Evolutionary conservation across 768 basidiomycete genomes (phyloP).

Genomic region (Tulasnella sp.): DNA sequence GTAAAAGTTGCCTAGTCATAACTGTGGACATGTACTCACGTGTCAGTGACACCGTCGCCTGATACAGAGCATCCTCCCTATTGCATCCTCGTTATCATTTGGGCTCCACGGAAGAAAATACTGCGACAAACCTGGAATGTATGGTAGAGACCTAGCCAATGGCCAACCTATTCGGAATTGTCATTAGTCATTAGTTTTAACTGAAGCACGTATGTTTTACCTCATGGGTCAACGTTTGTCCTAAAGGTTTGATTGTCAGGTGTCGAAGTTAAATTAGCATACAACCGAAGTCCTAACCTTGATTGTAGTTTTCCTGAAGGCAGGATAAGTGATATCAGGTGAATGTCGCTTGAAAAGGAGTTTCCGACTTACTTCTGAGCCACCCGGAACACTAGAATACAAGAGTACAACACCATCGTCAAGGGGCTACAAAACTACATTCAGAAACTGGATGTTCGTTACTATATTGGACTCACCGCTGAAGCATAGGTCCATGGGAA

Average conservation of each 20-base stretch:
- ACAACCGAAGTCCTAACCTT: background rate
- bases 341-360: too few relatives aligned
- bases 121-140: too few relatives aligned
- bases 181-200: too few relatives aligned
- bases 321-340: too few relatives aligned
- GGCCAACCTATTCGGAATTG: background rate
- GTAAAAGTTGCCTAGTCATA: too few relatives aligned
- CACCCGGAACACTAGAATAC: constrained; percentile 26
- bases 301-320: constrained; percentile 14
- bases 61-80: constrained; percentile 21
- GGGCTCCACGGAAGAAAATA: too few relatives aligned
- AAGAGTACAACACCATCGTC: constrained; percentile 31
- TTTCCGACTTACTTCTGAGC: too few relatives aligned
- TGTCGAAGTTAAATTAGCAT: background rate
- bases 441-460: background rate
- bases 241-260: background rate
- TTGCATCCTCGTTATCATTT: too few relatives aligned
- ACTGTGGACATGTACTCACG: constrained; percentile 20
- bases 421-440: constrained; percentile 14
- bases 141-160: constrained; percentile 27
- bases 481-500: constrained; percentile 24
- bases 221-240: constrained; percentile 29
- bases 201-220: too few relatives aligned
- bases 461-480: background rate
- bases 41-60: constrained; percentile 20